Base-by-base conservation (phyloP, 2,329 filamentous ascomycete species). In the Cryoendolithus antarcticus region DNA sequence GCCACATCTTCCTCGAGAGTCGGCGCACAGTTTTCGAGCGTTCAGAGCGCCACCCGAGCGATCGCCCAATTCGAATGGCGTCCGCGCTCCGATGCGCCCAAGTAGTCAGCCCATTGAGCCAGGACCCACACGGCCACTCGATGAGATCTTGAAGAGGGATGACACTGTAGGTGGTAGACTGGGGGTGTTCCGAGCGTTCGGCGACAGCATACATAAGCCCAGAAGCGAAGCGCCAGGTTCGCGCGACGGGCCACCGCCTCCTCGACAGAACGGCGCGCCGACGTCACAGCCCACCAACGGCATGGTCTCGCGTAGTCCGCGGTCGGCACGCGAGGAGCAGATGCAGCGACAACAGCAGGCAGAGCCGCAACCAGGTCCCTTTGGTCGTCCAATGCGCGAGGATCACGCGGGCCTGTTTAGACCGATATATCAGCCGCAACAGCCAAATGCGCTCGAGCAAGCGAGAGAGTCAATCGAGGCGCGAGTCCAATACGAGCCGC, bases 91-190 rank as follows among this genome's bases (percentile, higher is more conserved):
- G 9, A 48, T 47, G 10, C 50, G 58, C 28, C 58, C 58, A 3
- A 61, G 44, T 34, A 59, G 58, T 42, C 57, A 61, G 43, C 58
- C 58, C n/a, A 40, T 47, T 12, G 50, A 57, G 31, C 44, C 40
- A 3, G 38, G 42, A 8, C 37, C 40, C 19, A 40, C 38, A 19
- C 38, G 38, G 7, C 33, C 38, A 4, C 30, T 40, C 12, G 38
- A 40, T 11, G 38, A 40, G n/a, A 30, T 40, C n/a, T 21, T 28
- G 9, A 32, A 34, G 30, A 21, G 38, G 6, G 38, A 40, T 13
- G 38, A 40, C 9, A 30, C 38, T 6, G 27, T 30, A 19, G 38
- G 34, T 21, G 38, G 38, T 9, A 35, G 38, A 29, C 34, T 40
- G 3, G 38, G 38, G 8, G 38, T 40, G 4, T 40, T 40, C 30